Conservation (phyloP, 148 eudicot genomes). For the Camellia sinensis region DNA sequence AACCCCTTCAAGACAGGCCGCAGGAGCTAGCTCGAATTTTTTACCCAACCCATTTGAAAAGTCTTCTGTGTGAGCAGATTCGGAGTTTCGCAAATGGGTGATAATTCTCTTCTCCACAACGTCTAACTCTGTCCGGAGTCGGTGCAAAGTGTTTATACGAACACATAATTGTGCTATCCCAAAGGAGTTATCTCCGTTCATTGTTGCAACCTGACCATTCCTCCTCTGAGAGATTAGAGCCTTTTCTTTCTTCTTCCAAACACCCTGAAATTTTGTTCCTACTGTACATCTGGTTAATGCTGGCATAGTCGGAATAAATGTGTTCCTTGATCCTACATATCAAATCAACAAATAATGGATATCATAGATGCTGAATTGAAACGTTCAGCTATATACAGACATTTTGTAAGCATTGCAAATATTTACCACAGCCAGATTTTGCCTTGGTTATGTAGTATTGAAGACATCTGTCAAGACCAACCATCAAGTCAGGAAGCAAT, state of each 20-base stretch:
- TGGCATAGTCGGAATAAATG: slow-evolving; percentile 82
- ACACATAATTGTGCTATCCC: slow-evolving; percentile 71
- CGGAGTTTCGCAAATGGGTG: slow-evolving; percentile 83
- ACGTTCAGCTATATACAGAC: neutral
- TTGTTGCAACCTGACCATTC: slow-evolving; percentile 68
- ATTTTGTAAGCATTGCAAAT: slow-evolving; percentile 2
- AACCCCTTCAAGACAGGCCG: slow-evolving; percentile 76
- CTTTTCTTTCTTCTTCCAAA: slow-evolving; percentile 87
- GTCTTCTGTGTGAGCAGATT: slow-evolving; percentile 74
- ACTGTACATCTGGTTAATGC: slow-evolving; percentile 83
- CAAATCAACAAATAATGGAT: slow-evolving; percentile 10
- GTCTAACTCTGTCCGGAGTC: slow-evolving; percentile 61
- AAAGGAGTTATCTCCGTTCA: slow-evolving; percentile 49
- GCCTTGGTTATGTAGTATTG: slow-evolving; percentile 78
- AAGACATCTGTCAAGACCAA: slow-evolving; percentile 86
- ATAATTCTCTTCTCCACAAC: slow-evolving; percentile 76
- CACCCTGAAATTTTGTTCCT: slow-evolving; percentile 62
- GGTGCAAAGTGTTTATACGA: slow-evolving; percentile 76
- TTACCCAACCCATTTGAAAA: slow-evolving; percentile 59
- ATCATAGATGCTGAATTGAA: neutral
- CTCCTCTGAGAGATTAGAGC: slow-evolving; percentile 50
- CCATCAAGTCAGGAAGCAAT: slow-evolving; percentile 79
- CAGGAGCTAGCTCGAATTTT: slow-evolving; percentile 71
- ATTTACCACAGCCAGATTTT: slow-evolving; percentile 89
- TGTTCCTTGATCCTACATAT: slow-evolving; percentile 74